Conservation (phyloP, 768 basidiomycete genomes). For the Kwoniella sp. region DNA sequence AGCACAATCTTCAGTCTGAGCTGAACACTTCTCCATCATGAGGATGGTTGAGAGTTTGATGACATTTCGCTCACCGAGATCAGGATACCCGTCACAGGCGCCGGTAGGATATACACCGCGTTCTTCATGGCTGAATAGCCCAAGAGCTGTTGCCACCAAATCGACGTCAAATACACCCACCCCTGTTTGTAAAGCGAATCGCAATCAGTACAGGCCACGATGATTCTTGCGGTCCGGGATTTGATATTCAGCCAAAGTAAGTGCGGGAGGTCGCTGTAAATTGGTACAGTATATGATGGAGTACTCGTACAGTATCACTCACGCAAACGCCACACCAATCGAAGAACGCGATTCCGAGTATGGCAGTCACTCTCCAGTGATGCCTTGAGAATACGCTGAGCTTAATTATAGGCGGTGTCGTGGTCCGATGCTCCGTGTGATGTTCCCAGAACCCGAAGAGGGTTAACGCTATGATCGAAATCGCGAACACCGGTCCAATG, state of each 20-base stretch:
- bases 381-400: constrained; percentile 33
- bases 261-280: too few relatives aligned
- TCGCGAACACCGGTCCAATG: constrained; percentile 67
- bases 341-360: constrained; percentile 27
- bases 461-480: constrained; percentile 65
- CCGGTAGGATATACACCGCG: constrained; percentile 24
- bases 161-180: constrained; percentile 23
- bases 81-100: constrained; percentile 25
- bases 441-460: constrained; percentile 68
- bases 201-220: too few relatives aligned
- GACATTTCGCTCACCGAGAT: constrained; percentile 27
- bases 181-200: too few relatives aligned
- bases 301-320: constrained; percentile 1
- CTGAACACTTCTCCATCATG: too few relatives aligned
- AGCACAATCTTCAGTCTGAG: too few relatives aligned
- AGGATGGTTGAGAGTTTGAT: too few relatives aligned
- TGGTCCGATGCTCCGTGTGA: constrained; percentile 59
- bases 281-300: constrained; percentile 10
- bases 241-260: too few relatives aligned
- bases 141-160: constrained; percentile 43
- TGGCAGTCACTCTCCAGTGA: constrained; percentile 20
- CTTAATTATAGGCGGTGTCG: constrained; percentile 36
- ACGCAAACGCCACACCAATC: constrained; percentile 16
- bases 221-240: too few relatives aligned
- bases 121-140: constrained; percentile 23